Conservation (phyloP, 768 basidiomycete genomes). For the Lactarius quietus region DNA sequence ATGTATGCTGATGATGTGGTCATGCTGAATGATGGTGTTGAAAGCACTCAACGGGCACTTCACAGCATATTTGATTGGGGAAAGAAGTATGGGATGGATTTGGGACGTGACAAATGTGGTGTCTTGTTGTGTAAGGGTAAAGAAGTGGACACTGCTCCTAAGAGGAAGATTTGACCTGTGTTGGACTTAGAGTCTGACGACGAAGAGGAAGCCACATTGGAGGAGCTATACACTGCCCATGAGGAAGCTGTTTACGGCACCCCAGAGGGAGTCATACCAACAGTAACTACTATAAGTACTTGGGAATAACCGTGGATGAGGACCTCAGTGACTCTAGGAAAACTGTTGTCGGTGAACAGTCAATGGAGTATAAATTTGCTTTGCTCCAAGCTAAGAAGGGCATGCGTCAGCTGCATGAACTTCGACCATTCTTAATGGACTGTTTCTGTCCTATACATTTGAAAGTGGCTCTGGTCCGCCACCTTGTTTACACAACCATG, state of each 20-base stretch:
- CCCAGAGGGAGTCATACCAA: not conserved
- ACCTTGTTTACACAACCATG: not conserved
- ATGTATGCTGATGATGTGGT: not conserved
- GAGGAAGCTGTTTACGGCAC: too few relatives aligned
- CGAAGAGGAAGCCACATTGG: too few relatives aligned
- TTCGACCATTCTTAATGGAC: not conserved
- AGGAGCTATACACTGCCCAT: not conserved
- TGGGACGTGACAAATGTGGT: slow-evolving; percentile 3
- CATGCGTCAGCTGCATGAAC: not conserved
- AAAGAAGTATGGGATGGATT: not conserved
- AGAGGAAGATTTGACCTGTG: too few relatives aligned
- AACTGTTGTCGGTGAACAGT: not conserved
- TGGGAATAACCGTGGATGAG: slow-evolving; percentile 35
- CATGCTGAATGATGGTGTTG: not conserved
- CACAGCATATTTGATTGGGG: not conserved
- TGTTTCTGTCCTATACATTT: not conserved
- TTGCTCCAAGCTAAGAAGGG: not conserved
- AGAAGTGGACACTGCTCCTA: not conserved
- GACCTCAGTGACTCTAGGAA: not conserved
- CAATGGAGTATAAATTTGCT: not conserved
- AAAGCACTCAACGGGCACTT: not conserved
- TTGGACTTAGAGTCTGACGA: too few relatives aligned
- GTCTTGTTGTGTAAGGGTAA: not conserved
- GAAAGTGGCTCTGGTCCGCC: not conserved
- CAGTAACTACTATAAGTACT: slow-evolving; percentile 33